These are phyloP conservation scores for Willaertia magna DNA, from an alignment of 208 protist species.

Conservation along the genomic window DNA sequence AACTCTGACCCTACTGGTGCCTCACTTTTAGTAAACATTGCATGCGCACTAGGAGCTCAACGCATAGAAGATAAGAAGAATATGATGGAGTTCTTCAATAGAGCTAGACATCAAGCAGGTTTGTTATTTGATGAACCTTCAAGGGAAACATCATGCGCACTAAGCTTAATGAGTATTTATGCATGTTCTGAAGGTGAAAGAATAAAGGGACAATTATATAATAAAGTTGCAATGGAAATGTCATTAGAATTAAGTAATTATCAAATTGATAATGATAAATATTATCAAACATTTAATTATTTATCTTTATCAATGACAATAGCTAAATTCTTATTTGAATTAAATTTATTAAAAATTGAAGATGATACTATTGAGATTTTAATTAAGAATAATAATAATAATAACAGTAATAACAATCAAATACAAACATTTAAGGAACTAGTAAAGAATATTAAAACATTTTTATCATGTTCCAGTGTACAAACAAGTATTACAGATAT, in stretches of 20 bases:
- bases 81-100: not conserved
- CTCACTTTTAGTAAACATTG: not conserved
- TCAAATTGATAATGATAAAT: not conserved
- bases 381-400: not conserved
- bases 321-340: not conserved
- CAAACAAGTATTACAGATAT: not conserved
- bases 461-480: not conserved
- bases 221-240: not conserved
- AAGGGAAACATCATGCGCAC: not conserved
- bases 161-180: not conserved
- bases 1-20: not conserved
- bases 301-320: not conserved
- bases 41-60: not conserved
- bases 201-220: not conserved
- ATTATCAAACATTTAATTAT: not conserved
- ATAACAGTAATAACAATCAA: not conserved
- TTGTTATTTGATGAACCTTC: not conserved
- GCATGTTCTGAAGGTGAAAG: not conserved
- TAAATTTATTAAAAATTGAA: not conserved
- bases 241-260: not conserved
- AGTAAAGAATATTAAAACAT: not conserved
- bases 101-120: not conserved
- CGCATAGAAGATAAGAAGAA: not conserved
- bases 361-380: not conserved
- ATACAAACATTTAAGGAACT: not conserved